A percentile compares a stretch with the other conserved stretches of the same genome.
Evolutionary conservation across 305 asterid species (phyloP).

Genomic region (Fraxinus sp.): DNA sequence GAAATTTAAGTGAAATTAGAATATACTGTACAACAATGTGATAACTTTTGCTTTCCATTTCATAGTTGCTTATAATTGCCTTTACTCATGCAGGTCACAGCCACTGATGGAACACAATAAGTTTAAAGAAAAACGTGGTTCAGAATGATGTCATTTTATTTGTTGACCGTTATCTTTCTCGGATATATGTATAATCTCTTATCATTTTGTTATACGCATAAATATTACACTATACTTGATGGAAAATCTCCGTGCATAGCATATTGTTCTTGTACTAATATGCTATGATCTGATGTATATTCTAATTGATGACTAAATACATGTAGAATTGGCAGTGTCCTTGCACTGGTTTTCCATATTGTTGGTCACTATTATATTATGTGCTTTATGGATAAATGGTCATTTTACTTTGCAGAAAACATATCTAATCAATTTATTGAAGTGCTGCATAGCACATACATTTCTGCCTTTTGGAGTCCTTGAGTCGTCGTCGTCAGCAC

Average conservation of each 20-base stretch:
- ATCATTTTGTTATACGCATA: conserved; percentile 24
- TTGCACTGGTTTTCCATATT: background rate
- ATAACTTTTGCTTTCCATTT: background rate
- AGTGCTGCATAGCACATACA: background rate
- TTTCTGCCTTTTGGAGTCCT: background rate
- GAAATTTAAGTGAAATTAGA: background rate
- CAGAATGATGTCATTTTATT: conserved; percentile 16
- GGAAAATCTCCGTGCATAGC: conserved; percentile 14
- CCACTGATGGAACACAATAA: conserved; percentile 43
- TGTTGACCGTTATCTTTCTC: conserved; percentile 11
- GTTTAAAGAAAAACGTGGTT: conserved; percentile 41
- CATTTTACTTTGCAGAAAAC: background rate
- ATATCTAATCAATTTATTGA: background rate
- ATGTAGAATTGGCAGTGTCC: background rate
- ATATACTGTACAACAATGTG: background rate
- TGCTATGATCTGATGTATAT: conserved; percentile 28
- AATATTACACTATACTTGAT: conserved; percentile 8
- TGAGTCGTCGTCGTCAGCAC: background rate
- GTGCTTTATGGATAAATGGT: background rate
- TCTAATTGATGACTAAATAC: background rate
- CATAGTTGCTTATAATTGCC: conserved; percentile 4
- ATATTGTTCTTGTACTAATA: conserved; percentile 16
- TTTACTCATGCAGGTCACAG: conserved; percentile 51
- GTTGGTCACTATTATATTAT: background rate
- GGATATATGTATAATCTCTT: conserved; percentile 14